Evolutionary conservation across 2,329 filamentous ascomycete genomes (phyloP).

Genomic region (Penicillium freii): DNA sequence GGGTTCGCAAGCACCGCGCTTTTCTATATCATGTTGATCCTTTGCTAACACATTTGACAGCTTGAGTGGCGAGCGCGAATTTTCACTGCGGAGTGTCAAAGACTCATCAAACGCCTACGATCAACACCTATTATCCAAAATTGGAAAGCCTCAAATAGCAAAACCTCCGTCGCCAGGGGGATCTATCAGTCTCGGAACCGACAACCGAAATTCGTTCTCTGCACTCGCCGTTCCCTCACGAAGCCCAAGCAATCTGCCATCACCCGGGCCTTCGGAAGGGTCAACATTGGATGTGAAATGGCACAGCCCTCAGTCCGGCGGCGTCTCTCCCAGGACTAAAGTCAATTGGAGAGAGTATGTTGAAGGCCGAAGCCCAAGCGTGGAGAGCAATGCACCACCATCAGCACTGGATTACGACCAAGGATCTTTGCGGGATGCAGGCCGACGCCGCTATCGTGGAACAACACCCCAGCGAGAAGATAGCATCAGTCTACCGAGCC

Average conservation of each 20-base stretch:
- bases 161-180: conserved; percentile 56
- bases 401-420: conserved; percentile 44
- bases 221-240: conserved; percentile 37
- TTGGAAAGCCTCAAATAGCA: conserved; percentile 61
- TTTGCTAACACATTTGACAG: conserved; percentile 36
- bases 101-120: conserved; percentile 62
- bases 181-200: conserved; percentile 34
- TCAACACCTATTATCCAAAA: conserved; percentile 61
- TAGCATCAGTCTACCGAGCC: conserved; percentile 48
- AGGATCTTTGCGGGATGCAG: conserved; percentile 32
- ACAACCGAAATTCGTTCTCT: conserved; percentile 30
- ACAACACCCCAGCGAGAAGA: conserved; percentile 52
- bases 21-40: not conserved
- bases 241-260: conserved; percentile 32
- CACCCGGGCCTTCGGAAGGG: conserved; percentile 33
- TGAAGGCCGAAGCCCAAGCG: conserved; percentile 45
- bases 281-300: conserved; percentile 38
- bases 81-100: conserved; percentile 57
- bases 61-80: conserved; percentile 59
- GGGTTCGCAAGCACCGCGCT: not conserved
- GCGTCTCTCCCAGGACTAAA: conserved; percentile 42
- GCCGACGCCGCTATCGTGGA: conserved; percentile 49
- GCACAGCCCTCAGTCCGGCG: conserved; percentile 43
- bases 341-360: conserved; percentile 43
- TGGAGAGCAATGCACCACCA: conserved; percentile 42